Evolutionary conservation across 1,284 basidiomycete species (phyloP).

Genomic region (Retiboletus fuscus): DNA sequence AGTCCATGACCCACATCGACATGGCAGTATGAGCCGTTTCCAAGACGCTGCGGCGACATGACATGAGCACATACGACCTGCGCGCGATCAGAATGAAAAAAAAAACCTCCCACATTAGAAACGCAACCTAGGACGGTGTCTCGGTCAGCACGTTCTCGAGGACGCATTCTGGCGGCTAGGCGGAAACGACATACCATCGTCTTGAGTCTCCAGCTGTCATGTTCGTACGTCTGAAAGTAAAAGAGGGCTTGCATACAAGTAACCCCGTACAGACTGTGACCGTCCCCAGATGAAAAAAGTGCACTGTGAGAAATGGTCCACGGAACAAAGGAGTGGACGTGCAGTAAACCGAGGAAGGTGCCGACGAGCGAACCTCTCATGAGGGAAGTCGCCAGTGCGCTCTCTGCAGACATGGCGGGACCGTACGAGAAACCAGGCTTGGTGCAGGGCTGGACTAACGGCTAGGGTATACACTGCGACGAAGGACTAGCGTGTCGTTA

Average conservation of each 20-base stretch:
- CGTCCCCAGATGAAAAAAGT: not conserved
- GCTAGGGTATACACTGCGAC: no score
- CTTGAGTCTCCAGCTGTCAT: constrained; percentile 39
- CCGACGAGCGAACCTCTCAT: constrained; percentile 45
- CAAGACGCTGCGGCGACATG: constrained; percentile 27
- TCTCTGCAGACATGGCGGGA: constrained; percentile 29
- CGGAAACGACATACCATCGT: constrained; percentile 33
- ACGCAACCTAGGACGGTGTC: constrained; percentile 35
- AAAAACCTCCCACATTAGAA: constrained; percentile 33
- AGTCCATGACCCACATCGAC: constrained; percentile 42
- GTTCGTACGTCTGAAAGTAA: constrained; percentile 44
- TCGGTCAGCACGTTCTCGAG: not conserved
- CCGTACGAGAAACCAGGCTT: no score
- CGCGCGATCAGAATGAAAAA: not conserved
- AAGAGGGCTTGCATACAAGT: constrained; percentile 47
- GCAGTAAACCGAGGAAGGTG: constrained; percentile 44
- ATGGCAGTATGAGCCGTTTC: constrained; percentile 43
- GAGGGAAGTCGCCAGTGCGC: constrained; percentile 25
- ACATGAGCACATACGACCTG: not conserved
- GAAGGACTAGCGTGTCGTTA: no score
- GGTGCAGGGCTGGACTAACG: no score
- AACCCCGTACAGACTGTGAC: constrained; percentile 42
- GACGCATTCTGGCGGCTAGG: not conserved
- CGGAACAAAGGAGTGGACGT: constrained; percentile 18
- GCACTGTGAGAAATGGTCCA: constrained; percentile 21